Conservation (phyloP, 768 basidiomycete species). For the Russula foetens region DNA sequence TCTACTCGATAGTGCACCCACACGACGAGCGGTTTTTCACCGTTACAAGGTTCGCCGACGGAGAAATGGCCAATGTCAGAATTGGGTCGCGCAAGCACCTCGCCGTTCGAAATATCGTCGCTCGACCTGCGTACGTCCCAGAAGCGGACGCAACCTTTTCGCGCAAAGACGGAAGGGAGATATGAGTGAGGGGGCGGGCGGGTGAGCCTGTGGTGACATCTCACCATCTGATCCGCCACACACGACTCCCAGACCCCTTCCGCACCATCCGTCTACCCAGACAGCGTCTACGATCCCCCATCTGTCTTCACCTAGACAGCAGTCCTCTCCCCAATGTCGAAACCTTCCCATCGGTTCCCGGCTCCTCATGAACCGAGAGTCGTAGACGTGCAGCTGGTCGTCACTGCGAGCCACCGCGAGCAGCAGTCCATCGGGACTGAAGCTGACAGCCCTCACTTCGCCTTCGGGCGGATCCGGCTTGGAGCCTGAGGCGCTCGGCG, state of each 20-base stretch:
- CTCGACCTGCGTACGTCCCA: constrained; percentile 17
- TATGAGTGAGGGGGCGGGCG: not conserved
- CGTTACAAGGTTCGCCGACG: constrained; percentile 11
- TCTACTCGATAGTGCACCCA: not conserved
- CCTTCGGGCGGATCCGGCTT: not conserved
- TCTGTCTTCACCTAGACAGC: not conserved
- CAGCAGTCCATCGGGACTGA: constrained; percentile 16
- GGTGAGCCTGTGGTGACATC: not conserved
- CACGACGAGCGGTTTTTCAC: constrained; percentile 19
- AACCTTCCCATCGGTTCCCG: constrained; percentile 3
- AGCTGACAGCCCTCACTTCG: constrained; percentile 14
- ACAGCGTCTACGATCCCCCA: constrained; percentile 16
- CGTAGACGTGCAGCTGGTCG: constrained; percentile 17
- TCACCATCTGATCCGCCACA: constrained; percentile 19
- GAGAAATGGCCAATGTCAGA: constrained; percentile 20
- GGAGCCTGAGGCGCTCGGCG: too few relatives aligned
- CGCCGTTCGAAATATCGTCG: constrained; percentile 14
- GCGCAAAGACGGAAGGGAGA: not conserved
- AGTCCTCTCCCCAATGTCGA: constrained; percentile 16
- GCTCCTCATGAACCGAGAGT: constrained; percentile 16
- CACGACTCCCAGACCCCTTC: constrained; percentile 10
- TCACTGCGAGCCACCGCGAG: constrained; percentile 18
- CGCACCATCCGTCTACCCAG: constrained; percentile 18
- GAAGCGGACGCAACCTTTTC: constrained; percentile 16
- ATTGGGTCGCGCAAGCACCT: constrained; percentile 12